phyloP scores from a whole-genome alignment of 139 green algal genomes.

The Micractinium conductrix region DNA sequence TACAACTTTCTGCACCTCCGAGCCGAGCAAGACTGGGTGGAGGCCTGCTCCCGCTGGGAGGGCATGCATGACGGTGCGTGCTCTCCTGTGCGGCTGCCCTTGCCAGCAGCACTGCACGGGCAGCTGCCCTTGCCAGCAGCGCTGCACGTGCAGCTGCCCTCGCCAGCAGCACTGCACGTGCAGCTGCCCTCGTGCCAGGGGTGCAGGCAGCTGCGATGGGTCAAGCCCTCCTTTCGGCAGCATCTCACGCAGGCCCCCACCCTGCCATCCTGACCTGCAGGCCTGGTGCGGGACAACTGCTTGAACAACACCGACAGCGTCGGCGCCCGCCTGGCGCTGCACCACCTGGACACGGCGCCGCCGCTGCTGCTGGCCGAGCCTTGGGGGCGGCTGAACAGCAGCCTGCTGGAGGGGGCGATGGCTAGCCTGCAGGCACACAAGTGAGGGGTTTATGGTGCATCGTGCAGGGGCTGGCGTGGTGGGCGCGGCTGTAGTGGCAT shows the following conservation, averaged over 20 bases:
- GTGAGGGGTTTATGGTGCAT: too few relatives aligned
- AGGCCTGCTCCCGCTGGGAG: neutral
- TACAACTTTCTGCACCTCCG: constrained; percentile 11
- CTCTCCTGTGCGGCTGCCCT: neutral
- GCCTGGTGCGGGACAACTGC: neutral
- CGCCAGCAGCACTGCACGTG: neutral
- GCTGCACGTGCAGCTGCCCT: neutral
- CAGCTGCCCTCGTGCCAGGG: neutral
- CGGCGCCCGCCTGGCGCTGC: neutral
- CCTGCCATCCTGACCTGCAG: too few relatives aligned
- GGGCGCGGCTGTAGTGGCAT: neutral
- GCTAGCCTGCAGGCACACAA: too few relatives aligned
- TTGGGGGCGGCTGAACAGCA: too few relatives aligned
- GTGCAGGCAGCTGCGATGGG: neutral
- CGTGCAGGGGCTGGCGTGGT: too few relatives aligned
- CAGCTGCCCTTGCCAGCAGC: neutral
- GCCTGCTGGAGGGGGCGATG: too few relatives aligned
- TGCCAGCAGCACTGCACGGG: neutral
- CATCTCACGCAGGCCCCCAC: too few relatives aligned
- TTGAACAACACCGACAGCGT: constrained; percentile 23
- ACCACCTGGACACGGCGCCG: constrained; percentile 1
- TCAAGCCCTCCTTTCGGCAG: neutral
- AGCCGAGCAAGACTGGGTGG: neutral
- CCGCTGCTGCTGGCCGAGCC: neutral
- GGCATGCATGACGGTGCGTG: neutral